These are phyloP conservation scores for Agaricus bisporus DNA, from an alignment of 768 basidiomycete species.

Conservation along the genomic window DNA sequence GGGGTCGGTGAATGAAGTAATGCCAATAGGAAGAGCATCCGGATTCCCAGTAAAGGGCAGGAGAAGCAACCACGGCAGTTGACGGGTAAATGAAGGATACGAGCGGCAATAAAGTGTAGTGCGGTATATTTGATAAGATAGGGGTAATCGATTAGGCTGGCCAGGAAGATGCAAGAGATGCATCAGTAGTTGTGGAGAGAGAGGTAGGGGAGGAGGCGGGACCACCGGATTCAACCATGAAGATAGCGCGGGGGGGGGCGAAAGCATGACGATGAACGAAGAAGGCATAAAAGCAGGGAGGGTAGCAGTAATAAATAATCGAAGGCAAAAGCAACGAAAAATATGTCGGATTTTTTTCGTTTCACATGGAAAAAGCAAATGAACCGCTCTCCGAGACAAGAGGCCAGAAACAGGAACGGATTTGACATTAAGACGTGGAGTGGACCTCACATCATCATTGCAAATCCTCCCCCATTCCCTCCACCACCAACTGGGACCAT, in stretches of 20 bases:
- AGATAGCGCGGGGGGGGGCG: no score
- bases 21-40: not conserved
- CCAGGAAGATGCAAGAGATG: not conserved
- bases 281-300: not conserved
- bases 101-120: not conserved
- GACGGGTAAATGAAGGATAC: not conserved
- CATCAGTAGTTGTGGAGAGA: not conserved
- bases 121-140: constrained; percentile 6
- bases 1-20: not conserved
- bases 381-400: not conserved
- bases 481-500: constrained; percentile 16
- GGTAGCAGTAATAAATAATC: not conserved
- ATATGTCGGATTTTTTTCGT: not conserved
- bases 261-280: not conserved
- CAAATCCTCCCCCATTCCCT: constrained; percentile 15
- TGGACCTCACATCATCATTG: constrained; percentile 18
- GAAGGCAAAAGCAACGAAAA: not conserved
- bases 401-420: not conserved
- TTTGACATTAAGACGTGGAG: constrained; percentile 7
- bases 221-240: not conserved
- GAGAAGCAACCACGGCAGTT: not conserved
- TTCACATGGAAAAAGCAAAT: not conserved
- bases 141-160: not conserved
- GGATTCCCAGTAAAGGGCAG: not conserved
- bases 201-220: not conserved